A percentile compares a stretch with the other conserved stretches of the same genome.
These are phyloP conservation scores for Artemisia annua DNA, from an alignment of 129 eudicot genomes.

Conservation along the genomic window DNA sequence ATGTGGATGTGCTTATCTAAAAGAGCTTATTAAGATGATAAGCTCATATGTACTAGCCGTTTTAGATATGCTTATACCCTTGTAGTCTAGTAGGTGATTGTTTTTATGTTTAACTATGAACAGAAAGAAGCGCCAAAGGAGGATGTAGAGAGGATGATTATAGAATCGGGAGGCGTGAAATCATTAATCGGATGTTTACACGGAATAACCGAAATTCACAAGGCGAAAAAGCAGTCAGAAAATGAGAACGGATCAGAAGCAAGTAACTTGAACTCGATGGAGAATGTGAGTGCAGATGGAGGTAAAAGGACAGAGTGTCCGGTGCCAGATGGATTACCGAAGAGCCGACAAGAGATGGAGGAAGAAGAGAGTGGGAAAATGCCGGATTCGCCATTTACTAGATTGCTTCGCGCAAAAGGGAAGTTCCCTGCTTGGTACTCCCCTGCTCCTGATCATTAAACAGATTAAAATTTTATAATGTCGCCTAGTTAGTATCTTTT, in stretches of 20 bases:
- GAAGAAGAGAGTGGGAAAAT: slow-evolving; percentile 39
- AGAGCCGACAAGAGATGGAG: slow-evolving; percentile 36
- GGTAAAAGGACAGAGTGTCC: slow-evolving; percentile 19
- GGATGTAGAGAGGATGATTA: slow-evolving; percentile 36
- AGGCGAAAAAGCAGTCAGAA: slow-evolving; percentile 25
- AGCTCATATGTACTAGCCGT: no score
- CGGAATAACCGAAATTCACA: slow-evolving; percentile 36
- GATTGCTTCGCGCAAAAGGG: slow-evolving; percentile 43
- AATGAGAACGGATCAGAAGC: background rate
- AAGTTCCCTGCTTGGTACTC: slow-evolving; percentile 45
- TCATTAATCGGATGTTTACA: slow-evolving; percentile 32
- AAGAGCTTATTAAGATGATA: no score
- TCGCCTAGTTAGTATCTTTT: background rate
- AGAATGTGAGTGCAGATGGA: background rate
- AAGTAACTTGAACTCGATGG: background rate
- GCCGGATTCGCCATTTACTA: slow-evolving; percentile 34
- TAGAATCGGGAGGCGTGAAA: slow-evolving; percentile 39
- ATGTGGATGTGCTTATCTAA: no score
- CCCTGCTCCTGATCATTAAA: slow-evolving; percentile 38
- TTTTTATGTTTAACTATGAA: background rate
- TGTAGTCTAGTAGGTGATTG: background rate
- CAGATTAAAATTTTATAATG: background rate
- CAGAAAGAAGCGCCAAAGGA: slow-evolving; percentile 44
- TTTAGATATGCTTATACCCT: no score
- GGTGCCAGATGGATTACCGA: slow-evolving; percentile 35